Evolutionary conservation across 176 grass and related monocot genomes (phyloP).

Genomic region (Eleusine indica): DNA sequence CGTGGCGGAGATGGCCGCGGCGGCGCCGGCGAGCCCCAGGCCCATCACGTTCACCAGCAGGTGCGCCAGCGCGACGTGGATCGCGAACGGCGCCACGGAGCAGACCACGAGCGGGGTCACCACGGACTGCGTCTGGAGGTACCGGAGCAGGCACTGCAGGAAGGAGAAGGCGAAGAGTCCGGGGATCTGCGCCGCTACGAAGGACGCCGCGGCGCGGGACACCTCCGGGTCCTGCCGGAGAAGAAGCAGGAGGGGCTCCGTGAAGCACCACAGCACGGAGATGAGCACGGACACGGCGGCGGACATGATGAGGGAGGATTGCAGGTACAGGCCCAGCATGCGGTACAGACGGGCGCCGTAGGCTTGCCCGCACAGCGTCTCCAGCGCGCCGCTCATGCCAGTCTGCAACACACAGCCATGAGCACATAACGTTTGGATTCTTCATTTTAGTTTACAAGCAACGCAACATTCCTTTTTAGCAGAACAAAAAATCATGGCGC

Average conservation of each 20-base stretch:
- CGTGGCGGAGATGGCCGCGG: conserved; percentile 46
- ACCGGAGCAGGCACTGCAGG: conserved; percentile 76
- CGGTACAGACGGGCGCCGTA: conserved; percentile 67
- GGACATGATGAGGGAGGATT: conserved; percentile 68
- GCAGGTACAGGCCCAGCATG: conserved; percentile 81
- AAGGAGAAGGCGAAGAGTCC: conserved; percentile 70
- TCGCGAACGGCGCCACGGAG: conserved; percentile 55
- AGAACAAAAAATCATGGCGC: no score
- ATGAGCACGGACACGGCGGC: conserved; percentile 49
- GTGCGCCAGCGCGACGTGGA: conserved; percentile 62
- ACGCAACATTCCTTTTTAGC: no score
- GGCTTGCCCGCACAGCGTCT: conserved; percentile 89
- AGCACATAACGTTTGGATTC: neutral
- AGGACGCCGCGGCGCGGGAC: conserved; percentile 53
- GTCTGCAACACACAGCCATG: conserved; percentile 30
- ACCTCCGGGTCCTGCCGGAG: conserved; percentile 70
- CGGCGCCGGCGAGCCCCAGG: conserved; percentile 55
- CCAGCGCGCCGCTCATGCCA: conserved; percentile 79
- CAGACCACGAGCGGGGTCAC: conserved; percentile 69
- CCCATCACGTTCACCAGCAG: conserved; percentile 59
- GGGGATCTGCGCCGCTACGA: conserved; percentile 55
- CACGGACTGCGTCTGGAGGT: conserved; percentile 77
- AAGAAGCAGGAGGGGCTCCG: conserved; percentile 61
- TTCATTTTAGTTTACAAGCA: neutral
- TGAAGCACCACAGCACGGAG: conserved; percentile 71